Conservation (phyloP, 23 red algal genomes). For the Gracilaria gracilis region DNA sequence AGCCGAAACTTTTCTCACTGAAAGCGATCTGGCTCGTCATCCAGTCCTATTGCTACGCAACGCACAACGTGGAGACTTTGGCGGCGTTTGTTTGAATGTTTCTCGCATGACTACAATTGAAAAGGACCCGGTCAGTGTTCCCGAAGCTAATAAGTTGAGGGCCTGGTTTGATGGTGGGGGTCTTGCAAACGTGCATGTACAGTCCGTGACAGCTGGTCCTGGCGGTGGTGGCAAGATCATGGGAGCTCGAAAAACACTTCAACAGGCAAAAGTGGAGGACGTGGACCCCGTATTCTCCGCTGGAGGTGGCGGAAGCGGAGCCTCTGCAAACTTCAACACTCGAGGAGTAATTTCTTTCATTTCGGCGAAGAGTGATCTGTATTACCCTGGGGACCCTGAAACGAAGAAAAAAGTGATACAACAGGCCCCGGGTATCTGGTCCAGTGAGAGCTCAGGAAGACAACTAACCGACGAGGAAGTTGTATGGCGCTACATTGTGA, state of each 20-base stretch:
- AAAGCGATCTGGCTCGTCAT: conserved; percentile 62
- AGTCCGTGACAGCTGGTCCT: conserved; percentile 38
- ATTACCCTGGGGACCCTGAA: conserved; percentile 87
- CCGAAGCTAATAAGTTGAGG: conserved; percentile 88
- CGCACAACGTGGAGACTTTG: conserved; percentile 90
- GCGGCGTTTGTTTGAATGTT: conserved; percentile 81
- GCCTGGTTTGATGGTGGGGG: conserved; percentile 94
- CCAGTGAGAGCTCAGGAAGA: conserved; percentile 73
- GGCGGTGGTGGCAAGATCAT: conserved; percentile 51
- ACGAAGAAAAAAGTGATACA: conserved; percentile 91
- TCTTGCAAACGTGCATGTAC: conserved; percentile 46
- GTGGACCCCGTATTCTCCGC: conserved; percentile 67
- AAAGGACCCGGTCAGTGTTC: conserved; percentile 86
- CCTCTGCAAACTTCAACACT: conserved; percentile 70
- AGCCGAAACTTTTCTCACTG: conserved; percentile 73
- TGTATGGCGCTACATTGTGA: conserved; percentile 86
- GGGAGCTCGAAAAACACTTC: conserved; percentile 82
- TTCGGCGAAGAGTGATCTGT: conserved; percentile 75
- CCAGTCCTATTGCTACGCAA: conserved; percentile 73
- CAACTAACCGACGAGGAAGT: conserved; percentile 73
- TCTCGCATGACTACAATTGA: conserved; percentile 80
- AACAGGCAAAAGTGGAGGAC: conserved; percentile 77
- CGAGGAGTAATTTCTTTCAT: conserved; percentile 75
- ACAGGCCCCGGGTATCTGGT: conserved; percentile 67
- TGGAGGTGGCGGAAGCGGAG: conserved; percentile 40